Conservation (phyloP, 306 rosid species). For the Erythrophleum fordii region DNA sequence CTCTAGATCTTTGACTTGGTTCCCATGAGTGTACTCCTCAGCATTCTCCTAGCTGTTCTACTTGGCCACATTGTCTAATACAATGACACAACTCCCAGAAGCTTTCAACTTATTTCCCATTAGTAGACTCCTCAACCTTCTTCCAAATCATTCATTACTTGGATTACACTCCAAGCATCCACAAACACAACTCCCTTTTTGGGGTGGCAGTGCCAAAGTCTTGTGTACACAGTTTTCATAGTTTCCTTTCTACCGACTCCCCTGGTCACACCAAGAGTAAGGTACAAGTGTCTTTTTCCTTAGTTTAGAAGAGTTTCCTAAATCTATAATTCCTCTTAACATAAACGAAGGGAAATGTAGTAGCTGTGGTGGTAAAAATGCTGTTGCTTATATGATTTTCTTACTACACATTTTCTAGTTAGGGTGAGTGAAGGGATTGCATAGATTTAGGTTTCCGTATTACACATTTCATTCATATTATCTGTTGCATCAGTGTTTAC, state of each 20-base stretch:
- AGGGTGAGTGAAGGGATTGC: not conserved
- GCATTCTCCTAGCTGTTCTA: too few species aligned
- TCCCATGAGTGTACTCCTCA: too few species aligned
- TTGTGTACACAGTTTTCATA: not conserved
- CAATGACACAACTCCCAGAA: too few species aligned
- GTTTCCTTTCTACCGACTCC: not conserved
- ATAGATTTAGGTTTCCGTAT: not conserved
- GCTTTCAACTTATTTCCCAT: too few species aligned
- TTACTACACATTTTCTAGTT: constrained; percentile 16
- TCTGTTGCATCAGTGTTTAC: constrained; percentile 22
- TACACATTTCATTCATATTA: not conserved
- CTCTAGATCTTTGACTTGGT: too few species aligned
- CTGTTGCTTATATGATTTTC: not conserved
- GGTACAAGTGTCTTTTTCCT: not conserved
- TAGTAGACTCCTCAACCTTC: not conserved
- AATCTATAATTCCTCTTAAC: not conserved
- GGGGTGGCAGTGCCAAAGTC: too few species aligned
- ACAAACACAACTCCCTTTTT: not conserved
- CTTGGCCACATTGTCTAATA: too few species aligned
- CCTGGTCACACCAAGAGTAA: not conserved
- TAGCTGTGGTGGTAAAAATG: not conserved
- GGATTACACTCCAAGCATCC: not conserved
- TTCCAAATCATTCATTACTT: not conserved
- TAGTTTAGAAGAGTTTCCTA: too few species aligned
- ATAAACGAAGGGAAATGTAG: not conserved